phyloP scores from a whole-genome alignment of 768 basidiomycete genomes.

The Floccularia luteovirens region DNA sequence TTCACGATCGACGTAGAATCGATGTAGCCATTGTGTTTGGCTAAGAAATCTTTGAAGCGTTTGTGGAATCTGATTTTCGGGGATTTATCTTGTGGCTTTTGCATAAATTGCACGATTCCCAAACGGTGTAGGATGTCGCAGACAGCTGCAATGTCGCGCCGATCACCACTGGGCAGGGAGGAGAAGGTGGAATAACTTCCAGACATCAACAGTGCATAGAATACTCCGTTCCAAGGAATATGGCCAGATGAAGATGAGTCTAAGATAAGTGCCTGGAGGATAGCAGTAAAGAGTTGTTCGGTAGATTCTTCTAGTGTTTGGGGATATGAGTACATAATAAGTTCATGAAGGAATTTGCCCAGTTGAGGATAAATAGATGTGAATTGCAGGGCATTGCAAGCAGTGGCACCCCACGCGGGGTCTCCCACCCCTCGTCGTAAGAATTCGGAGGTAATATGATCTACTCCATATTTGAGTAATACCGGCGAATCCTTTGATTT shows the following conservation, averaged over 20 bases:
- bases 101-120: neutral
- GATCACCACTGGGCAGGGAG: neutral
- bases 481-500: neutral
- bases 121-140: neutral
- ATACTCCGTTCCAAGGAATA: neutral
- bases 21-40: neutral
- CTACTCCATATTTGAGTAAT: neutral
- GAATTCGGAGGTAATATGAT: no score
- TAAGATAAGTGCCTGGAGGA: neutral
- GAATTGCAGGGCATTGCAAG: neutral
- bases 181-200: neutral
- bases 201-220: neutral
- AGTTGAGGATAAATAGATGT: no score
- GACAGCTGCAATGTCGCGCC: neutral
- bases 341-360: neutral
- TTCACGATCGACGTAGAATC: neutral
- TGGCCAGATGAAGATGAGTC: neutral
- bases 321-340: no score
- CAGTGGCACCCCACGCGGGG: neutral
- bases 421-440: neutral
- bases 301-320: neutral
- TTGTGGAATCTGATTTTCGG: neutral
- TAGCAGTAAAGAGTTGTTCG: neutral
- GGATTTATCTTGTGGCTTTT: no score
- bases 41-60: neutral